A percentile compares a stretch with the other conserved stretches of the same genome.
Evolutionary conservation across 2,329 filamentous ascomycete species (phyloP).

Genomic region (Rhexocercosporidium sp.): DNA sequence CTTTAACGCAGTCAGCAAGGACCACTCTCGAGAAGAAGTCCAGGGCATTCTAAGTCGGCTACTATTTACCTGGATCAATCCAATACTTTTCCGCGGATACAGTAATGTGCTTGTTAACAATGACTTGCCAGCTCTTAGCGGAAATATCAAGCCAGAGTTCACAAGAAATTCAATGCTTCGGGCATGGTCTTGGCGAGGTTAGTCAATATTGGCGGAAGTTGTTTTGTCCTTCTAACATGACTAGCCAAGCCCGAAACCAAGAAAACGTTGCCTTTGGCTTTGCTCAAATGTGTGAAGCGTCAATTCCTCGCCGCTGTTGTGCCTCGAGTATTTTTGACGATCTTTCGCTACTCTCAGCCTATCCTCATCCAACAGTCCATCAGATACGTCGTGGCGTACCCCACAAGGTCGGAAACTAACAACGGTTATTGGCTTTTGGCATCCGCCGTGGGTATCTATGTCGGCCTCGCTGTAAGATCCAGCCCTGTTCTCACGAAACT

Average conservation of each 20-base stretch:
- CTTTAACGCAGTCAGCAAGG: not conserved
- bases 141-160: constrained; percentile 23
- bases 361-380: constrained; percentile 48
- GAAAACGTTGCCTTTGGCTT: constrained; percentile 41
- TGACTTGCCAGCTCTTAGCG: constrained; percentile 30
- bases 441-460: constrained; percentile 44
- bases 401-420: constrained; percentile 9
- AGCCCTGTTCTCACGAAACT: not conserved
- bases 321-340: constrained; percentile 46
- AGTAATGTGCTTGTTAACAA: constrained; percentile 26
- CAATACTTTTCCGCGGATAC: constrained; percentile 30
- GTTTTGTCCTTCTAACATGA: constrained; percentile 2
- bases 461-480: constrained; percentile 45
- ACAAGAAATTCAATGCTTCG: constrained; percentile 27
- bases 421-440: constrained; percentile 43
- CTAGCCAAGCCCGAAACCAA: constrained; percentile 30
- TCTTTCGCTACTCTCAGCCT: constrained; percentile 49
- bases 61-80: constrained; percentile 37
- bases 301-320: constrained; percentile 43
- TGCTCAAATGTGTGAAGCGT: constrained; percentile 40
- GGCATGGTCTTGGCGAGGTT: constrained; percentile 29
- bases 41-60: constrained; percentile 22
- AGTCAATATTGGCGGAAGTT: not conserved
- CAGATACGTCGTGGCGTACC: constrained; percentile 35
- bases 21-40: constrained; percentile 28